A percentile compares a stretch with the other conserved stretches of the same genome.
Evolutionary conservation across 2,329 filamentous ascomycete genomes (phyloP).

Genomic region (Fusarium sp.): DNA sequence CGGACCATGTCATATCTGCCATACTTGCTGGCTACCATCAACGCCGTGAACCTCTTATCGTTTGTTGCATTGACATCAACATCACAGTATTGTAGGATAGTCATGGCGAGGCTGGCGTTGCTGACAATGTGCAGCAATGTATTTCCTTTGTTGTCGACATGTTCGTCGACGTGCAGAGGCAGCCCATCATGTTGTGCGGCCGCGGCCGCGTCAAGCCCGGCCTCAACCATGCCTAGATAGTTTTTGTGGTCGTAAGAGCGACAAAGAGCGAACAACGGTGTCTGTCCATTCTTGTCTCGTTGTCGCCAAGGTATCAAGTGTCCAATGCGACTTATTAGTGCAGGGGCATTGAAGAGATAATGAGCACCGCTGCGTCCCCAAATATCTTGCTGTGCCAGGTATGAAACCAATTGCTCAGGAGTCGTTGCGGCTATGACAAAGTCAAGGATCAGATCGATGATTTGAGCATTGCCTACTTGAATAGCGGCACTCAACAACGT

Average conservation of each 20-base stretch:
- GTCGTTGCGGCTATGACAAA: constrained; percentile 71
- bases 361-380: constrained; percentile 93
- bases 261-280: constrained; percentile 94
- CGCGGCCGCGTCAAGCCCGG: constrained; percentile 80
- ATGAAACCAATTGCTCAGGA: constrained; percentile 68
- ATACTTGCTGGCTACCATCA: constrained; percentile 99
- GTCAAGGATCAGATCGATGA: constrained; percentile 80
- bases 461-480: constrained; percentile 79
- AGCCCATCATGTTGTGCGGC: constrained; percentile 79
- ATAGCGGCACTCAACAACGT: constrained; percentile 91
- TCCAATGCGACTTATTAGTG: constrained; percentile 81
- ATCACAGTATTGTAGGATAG: constrained; percentile 85
- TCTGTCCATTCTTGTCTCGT: constrained; percentile 96
- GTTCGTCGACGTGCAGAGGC: constrained; percentile 89
- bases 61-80: constrained; percentile 97
- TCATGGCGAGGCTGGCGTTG: constrained; percentile 78
- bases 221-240: constrained; percentile 88
- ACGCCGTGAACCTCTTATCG: constrained; percentile 91
- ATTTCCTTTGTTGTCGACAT: constrained; percentile 92
- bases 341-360: constrained; percentile 92
- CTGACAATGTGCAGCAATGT: constrained; percentile 96
- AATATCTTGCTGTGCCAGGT: constrained; percentile 80
- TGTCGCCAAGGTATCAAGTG: constrained; percentile 86
- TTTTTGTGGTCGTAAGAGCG: constrained; percentile 93
- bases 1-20: constrained; percentile 93